Conservation (phyloP, 2,329 filamentous ascomycete genomes). For the Cercospora zeae-maydis region DNA sequence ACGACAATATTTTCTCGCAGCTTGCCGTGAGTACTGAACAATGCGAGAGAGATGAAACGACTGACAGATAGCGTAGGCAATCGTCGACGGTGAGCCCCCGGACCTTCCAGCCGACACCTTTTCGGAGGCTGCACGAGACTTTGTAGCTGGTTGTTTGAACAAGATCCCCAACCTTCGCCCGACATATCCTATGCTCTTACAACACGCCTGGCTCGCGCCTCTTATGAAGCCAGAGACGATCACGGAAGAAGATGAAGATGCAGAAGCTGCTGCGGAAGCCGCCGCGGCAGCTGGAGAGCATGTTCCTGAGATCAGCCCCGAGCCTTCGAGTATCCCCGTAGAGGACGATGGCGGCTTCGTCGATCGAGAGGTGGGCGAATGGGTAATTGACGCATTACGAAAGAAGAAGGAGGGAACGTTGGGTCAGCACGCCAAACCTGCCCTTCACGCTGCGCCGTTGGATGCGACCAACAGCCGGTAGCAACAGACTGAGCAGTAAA, state of each 20-base stretch:
- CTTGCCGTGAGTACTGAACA: conserved; percentile 68
- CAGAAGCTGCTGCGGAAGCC: conserved; percentile 35
- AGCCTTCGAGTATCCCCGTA: conserved; percentile 38
- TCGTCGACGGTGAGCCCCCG: conserved; percentile 94
- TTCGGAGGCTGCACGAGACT: conserved; percentile 75
- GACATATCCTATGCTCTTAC: conserved; percentile 84
- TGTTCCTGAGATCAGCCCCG: conserved; percentile 2
- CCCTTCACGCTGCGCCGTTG: conserved; percentile 80
- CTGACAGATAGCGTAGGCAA: conserved; percentile 61
- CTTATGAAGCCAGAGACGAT: conserved; percentile 75
- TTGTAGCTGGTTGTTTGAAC: conserved; percentile 85
- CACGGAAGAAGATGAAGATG: conserved; percentile 65
- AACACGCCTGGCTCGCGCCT: conserved; percentile 80
- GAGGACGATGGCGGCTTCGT: conserved; percentile 37
- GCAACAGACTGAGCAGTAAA: conserved; percentile 2
- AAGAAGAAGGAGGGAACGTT: conserved; percentile 59
- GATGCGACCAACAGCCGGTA: conserved; percentile 50
- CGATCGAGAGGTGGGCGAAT: conserved; percentile 79
- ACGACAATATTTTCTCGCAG: conserved; percentile 97
- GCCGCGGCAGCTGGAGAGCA: conserved; percentile 22
- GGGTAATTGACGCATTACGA: conserved; percentile 72
- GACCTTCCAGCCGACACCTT: conserved; percentile 75
- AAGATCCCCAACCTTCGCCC: conserved; percentile 90
- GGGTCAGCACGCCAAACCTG: conserved; percentile 63
- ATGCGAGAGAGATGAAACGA: not conserved